Conservation (phyloP, 2,329 filamentous ascomycete species). For the Aspergillus tanneri region DNA sequence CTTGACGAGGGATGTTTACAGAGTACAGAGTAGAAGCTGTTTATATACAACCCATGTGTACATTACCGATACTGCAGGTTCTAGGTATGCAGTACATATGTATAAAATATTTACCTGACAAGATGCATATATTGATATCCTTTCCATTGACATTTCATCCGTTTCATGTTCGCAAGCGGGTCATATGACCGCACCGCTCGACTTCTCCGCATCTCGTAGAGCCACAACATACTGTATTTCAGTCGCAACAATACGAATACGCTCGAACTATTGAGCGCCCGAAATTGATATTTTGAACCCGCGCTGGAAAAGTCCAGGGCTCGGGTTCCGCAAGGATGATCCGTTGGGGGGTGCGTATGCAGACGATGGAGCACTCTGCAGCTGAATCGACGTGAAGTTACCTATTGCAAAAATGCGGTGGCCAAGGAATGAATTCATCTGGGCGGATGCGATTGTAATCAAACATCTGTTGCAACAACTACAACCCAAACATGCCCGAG, state of each 20-base stretch:
- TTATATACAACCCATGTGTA: neutral
- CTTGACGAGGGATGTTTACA: no score
- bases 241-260: neutral
- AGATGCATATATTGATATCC: no score
- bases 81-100: neutral
- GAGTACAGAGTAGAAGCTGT: neutral
- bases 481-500: no score
- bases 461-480: no score
- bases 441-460: neutral
- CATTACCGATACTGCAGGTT: neutral
- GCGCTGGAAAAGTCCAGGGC: neutral
- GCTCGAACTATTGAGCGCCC: neutral
- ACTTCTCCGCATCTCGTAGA: no score
- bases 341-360: neutral
- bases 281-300: neutral
- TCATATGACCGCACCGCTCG: no score
- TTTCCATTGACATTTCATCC: no score
- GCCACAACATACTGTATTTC: no score
- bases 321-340: neutral
- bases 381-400: neutral
- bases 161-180: no score
- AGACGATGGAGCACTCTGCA: neutral
- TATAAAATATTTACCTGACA: neutral
- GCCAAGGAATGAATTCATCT: no score
- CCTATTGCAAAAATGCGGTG: neutral